phyloP scores from a whole-genome alignment of 305 asterid species.

The Fraxinus greggii region DNA sequence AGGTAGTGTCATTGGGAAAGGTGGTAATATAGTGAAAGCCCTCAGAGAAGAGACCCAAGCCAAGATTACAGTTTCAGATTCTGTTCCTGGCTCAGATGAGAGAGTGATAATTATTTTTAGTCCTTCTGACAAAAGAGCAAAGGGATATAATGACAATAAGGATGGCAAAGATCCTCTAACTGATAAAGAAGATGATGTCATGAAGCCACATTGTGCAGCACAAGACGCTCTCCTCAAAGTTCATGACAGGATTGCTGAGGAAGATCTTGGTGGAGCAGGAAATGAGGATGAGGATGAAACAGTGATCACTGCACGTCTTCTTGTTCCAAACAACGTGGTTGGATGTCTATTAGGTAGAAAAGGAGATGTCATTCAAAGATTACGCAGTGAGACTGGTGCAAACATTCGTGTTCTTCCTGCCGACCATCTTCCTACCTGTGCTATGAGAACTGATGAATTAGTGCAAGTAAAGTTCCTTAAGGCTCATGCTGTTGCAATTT shows the following conservation, averaged over 20 bases:
- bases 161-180: conserved; percentile 20
- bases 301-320: conserved; percentile 66
- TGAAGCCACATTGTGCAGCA: conserved; percentile 73
- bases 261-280: conserved; percentile 50
- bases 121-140: conserved; percentile 55
- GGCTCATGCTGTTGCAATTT: conserved; percentile 21
- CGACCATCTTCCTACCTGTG: conserved; percentile 68
- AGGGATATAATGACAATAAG: conserved; percentile 29
- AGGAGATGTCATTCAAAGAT: conserved; percentile 83
- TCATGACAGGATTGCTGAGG: conserved; percentile 68
- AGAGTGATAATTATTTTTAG: conserved; percentile 62
- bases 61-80: conserved; percentile 66
- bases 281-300: conserved; percentile 38
- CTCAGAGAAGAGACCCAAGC: conserved; percentile 86
- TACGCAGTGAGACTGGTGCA: conserved; percentile 76
- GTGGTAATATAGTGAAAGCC: conserved; percentile 68
- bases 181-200: conserved; percentile 28
- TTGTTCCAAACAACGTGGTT: conserved; percentile 60
- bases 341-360: conserved; percentile 80
- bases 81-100: conserved; percentile 69
- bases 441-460: conserved; percentile 60
- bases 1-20: conserved; percentile 86
- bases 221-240: conserved; percentile 82
- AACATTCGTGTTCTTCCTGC: conserved; percentile 69
- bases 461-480: conserved; percentile 55